Evolutionary conservation across 1,139 yeast genomes (phyloP), one percentile per base, ranked within the genome.

Genomic region (Yamadazyma epiphylla): DNA sequence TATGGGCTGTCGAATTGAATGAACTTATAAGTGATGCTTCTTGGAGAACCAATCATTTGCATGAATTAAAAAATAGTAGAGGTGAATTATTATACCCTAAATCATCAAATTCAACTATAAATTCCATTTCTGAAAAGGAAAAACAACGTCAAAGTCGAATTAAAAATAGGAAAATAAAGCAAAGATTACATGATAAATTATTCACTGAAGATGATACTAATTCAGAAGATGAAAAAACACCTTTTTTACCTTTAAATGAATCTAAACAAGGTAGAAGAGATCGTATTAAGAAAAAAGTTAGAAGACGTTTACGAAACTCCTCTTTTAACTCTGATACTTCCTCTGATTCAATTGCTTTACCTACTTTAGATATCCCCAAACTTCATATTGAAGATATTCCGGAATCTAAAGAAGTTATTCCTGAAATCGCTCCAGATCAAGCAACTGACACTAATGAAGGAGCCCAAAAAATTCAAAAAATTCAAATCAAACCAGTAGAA

Each of bases 1-100:
- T 65, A 4, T 86, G 95, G 95, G 77, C 81, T 25, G 69, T 85
- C 3, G 84, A 79, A 32, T 54, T 80, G 27, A 64, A 74, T 31
- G 95, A 86, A 48, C 53, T 71, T 22, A 57, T 76, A 6, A 68
- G 74, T 29, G 95, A 86, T 49, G 41, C 68, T 15, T 58, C 71
- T 0, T 85, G 94, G 91, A 64, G 89, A 42, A 59, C 69, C 6
- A 54, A 61, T n/a, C 82, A 81, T 46, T 77, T 85, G 78, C 60
- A 70, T 43, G 80, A 80, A 42, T 55, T 85, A 30, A 56, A 58
- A 24, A 66, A 68, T 31, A 60, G 80, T 0, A 54, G 63, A 5
- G 88, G 88, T 0, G 64, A 70, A 19, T 49, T 68, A 5, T 77
- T 89, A 83, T 80, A 72, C 42, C 80, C 80, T 1, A 32, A 38